phyloP scores from a whole-genome alignment of 1,284 basidiomycete species.

The Dichomitus squalens region DNA sequence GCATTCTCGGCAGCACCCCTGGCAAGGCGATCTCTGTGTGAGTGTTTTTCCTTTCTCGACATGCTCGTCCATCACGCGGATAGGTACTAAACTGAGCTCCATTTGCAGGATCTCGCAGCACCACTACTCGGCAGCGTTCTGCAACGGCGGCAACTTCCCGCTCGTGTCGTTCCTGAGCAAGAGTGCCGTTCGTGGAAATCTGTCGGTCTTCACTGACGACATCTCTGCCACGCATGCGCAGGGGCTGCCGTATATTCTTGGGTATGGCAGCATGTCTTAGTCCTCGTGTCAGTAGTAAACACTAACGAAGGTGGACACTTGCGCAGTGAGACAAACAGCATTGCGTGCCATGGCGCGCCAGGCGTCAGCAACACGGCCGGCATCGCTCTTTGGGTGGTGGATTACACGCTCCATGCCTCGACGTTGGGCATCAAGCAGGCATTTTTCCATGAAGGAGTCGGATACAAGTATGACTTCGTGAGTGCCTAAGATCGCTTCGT shows the following conservation, averaged over 20 bases:
- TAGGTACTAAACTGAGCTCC: too few species aligned
- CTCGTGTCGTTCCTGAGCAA: conserved; percentile 67
- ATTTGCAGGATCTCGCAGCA: conserved; percentile 60
- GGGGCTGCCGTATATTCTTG: conserved; percentile 62
- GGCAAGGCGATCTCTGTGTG: conserved; percentile 38
- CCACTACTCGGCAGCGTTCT: conserved; percentile 60
- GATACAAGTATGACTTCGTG: conserved; percentile 48
- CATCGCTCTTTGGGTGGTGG: conserved; percentile 68
- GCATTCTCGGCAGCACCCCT: conserved; percentile 34
- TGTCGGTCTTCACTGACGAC: conserved; percentile 52
- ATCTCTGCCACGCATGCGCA: conserved; percentile 47
- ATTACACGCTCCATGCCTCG: conserved; percentile 58
- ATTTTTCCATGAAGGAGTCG: conserved; percentile 46
- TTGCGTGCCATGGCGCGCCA: conserved; percentile 57
- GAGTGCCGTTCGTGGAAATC: conserved; percentile 55
- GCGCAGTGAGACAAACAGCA: conserved; percentile 34
- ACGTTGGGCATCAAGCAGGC: conserved; percentile 39
- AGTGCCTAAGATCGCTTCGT: conserved; percentile 11
- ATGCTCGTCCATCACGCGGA: not conserved
- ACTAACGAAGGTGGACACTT: not conserved
- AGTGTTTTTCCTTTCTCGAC: conserved; percentile 7
- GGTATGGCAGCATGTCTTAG: conserved; percentile 37
- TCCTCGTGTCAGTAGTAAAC: not conserved
- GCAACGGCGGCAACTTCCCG: conserved; percentile 49
- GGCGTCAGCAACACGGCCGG: conserved; percentile 72